Base-by-base conservation (phyloP, 164 flowering plant genomes). In the Chimonanthus praecox region DNA sequence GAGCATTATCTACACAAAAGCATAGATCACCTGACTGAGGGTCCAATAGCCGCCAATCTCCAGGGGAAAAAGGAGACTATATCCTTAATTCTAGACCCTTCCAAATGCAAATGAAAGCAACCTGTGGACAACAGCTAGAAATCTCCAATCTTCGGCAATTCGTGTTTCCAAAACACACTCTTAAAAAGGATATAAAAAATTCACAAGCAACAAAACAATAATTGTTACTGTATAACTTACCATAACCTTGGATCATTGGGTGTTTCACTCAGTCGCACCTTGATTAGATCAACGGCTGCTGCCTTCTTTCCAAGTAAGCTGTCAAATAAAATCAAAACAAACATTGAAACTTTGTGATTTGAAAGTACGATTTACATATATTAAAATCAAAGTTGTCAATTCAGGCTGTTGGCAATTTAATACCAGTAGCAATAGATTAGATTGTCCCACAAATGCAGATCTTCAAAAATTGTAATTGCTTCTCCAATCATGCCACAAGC, bases 361-460 rank as follows among this genome's bases (percentile, higher is more conserved):
- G 45, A 20, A 73, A 15, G n/a, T 62, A 8, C 45, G 68, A 43
- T 4, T 33, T 66, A 6, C 68, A 61, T 51, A 71, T 8, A 50
- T 58, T 13, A 71, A 43, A 62, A 5, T 3, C 20, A 58, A 77
- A 62, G 21, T 15, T 44, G 49, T 44, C 13, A 47, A 60, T 9
- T 60, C 21, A 67, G 65, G 60, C n/a, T 9, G 20, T 47, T 67
- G 64, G 43, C 43, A 7, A 2, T 50, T 49, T 3, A 74, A 67
- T 85, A 92, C 96, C 94, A 67, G 76, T 95, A 87, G 80, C 99
- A 93, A 64, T 80, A 76, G 69, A 95, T 95, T n/a, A 95, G 82
- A 79, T 88, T 92, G 78, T 95, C 97, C 99, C 99, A 95, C n/a
- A 95, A 80, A 81, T 95, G 98, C 49, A 93, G 81, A 69, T 87